Percentiles rank a stretch among this genome's conserved stretches.
These are phyloP conservation scores for Crithidia fasciculata DNA, from an alignment of 208 protist genomes.

Conservation along the genomic window DNA sequence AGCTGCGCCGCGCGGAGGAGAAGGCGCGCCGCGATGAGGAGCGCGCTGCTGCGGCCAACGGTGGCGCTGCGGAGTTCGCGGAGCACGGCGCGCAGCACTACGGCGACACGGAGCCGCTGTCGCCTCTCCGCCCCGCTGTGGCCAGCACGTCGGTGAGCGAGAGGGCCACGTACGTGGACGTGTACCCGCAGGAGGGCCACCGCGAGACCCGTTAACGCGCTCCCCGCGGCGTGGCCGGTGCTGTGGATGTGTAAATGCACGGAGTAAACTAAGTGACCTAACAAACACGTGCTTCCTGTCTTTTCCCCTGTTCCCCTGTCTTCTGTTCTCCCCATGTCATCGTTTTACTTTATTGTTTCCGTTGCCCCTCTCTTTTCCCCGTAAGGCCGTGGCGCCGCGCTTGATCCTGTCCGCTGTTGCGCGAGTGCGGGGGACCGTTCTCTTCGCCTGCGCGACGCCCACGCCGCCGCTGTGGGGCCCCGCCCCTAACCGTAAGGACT, in stretches of 20 bases:
- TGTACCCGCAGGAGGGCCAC: not conserved
- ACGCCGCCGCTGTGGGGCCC: too few species aligned
- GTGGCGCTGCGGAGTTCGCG: not conserved
- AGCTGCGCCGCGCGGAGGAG: slow-evolving; percentile 23
- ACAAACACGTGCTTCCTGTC: too few species aligned
- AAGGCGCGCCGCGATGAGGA: slow-evolving; percentile 30
- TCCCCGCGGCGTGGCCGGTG: too few species aligned
- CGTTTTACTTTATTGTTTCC: too few species aligned
- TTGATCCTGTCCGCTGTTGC: too few species aligned
- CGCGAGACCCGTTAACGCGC: not conserved
- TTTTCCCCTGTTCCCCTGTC: too few species aligned
- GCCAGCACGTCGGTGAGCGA: not conserved
- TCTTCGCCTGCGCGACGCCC: too few species aligned
- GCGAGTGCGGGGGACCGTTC: too few species aligned
- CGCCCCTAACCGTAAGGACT: too few species aligned
- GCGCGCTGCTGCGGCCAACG: slow-evolving; percentile 2
- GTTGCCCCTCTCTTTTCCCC: too few species aligned
- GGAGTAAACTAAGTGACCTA: not conserved
- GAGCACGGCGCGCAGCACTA: slow-evolving; percentile 2
- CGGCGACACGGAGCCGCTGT: not conserved
- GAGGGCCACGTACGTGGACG: not conserved
- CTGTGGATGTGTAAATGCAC: not conserved
- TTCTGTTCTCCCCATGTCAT: too few species aligned
- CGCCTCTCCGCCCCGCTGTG: not conserved
- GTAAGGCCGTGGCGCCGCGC: too few species aligned